These are phyloP conservation scores for Ceratobasidium sp. DNA, from an alignment of 1,284 basidiomycete genomes.

Conservation along the genomic window DNA sequence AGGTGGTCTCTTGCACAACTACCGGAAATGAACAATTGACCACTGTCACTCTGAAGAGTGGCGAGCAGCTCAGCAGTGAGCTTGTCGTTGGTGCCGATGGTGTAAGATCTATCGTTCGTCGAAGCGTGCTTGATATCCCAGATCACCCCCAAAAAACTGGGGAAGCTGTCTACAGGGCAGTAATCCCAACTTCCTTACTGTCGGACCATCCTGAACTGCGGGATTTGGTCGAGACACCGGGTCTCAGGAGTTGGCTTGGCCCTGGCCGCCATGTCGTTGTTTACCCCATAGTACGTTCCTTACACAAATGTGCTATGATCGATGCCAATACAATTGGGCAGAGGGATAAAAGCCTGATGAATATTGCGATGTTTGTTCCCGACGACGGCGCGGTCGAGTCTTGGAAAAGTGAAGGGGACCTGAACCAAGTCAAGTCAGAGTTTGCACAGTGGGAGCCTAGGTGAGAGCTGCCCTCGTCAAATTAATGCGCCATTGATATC, in stretches of 20 bases:
- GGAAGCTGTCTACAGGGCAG: constrained; percentile 59
- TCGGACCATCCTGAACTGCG: constrained; percentile 39
- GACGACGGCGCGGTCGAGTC: constrained; percentile 32
- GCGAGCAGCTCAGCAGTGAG: constrained; percentile 60
- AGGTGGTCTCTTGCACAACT: constrained; percentile 42
- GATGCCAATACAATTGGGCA: background rate
- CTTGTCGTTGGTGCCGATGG: constrained; percentile 70
- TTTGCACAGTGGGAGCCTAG: constrained; percentile 48
- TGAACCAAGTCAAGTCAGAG: constrained; percentile 32
- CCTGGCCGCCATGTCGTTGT: constrained; percentile 46
- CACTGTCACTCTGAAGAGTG: constrained; percentile 59
- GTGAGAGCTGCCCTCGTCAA: constrained; percentile 15
- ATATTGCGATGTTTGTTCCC: constrained; percentile 45
- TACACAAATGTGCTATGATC: background rate
- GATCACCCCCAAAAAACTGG: constrained; percentile 62
- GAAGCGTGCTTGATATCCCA: constrained; percentile 61
- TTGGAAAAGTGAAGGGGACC: constrained; percentile 40
- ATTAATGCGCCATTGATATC: background rate
- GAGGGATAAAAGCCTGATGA: constrained; percentile 16
- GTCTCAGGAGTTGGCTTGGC: constrained; percentile 43
- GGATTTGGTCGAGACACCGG: constrained; percentile 40
- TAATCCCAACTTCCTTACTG: constrained; percentile 43
- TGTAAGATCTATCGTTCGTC: constrained; percentile 65
- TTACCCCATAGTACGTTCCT: constrained; percentile 28
- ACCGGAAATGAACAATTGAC: constrained; percentile 52